phyloP scores from a whole-genome alignment of 345 rosid genomes.

The Gossypium mustelinum region DNA sequence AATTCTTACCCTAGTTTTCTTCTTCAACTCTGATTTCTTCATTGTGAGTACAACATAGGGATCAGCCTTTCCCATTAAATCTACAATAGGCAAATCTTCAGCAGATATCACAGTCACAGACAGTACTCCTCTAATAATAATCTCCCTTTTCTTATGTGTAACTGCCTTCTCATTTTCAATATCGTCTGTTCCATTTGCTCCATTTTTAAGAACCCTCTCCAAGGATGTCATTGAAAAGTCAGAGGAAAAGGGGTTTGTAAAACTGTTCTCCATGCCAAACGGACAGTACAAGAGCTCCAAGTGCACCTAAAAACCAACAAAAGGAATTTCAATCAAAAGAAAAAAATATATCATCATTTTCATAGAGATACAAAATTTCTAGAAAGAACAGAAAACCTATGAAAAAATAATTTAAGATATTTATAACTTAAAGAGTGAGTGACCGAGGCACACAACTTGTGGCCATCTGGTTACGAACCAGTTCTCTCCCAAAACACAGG shows the following conservation, averaged over 20 bases:
- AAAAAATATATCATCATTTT: not conserved
- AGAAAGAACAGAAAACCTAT: not conserved
- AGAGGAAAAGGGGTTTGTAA: conserved; percentile 53
- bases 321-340: not conserved
- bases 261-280: conserved; percentile 55
- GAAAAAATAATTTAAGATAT: not conserved
- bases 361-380: not conserved
- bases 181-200: conserved; percentile 40
- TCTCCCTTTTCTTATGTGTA: conserved; percentile 58
- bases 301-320: conserved; percentile 58
- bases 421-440: not conserved
- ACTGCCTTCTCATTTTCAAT: conserved; percentile 46
- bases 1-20: conserved; percentile 66
- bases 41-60: conserved; percentile 77
- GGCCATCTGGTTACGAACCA: not conserved
- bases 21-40: conserved; percentile 76
- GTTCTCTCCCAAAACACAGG: not conserved
- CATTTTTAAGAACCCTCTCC: conserved; percentile 79
- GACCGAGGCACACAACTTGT: not conserved
- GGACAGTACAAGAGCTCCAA: conserved; percentile 88
- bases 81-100: conserved; percentile 77
- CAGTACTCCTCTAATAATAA: conserved; percentile 90
- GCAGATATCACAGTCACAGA: conserved; percentile 87
- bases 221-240: conserved; percentile 70
- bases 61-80: conserved; percentile 95